Evolutionary conservation across 2,329 filamentous ascomycete species (phyloP), one percentile per base, ranked within the genome.

Genomic region (Paraphaeosphaeria minitans): DNA sequence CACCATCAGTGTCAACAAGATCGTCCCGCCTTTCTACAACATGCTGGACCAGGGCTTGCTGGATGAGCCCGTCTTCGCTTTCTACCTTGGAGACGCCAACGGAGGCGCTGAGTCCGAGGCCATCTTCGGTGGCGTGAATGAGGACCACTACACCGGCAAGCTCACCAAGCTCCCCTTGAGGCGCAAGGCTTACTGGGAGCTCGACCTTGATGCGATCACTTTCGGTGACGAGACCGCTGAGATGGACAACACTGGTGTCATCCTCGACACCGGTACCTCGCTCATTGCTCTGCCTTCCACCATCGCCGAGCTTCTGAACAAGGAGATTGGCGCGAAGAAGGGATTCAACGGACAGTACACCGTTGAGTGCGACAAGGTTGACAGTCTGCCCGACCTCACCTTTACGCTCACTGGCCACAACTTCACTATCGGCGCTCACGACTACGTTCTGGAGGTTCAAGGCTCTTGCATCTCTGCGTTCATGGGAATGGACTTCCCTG

Each of bases 101-200:
- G 85, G 86, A 69, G 87, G 87, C 52, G 85, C 89, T 59, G 86
- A 91, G 77, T 97, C 93, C 43, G 93, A 93, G 81, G 93, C 89
- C 60, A 88, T 89, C 67, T 99, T 99, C 67, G 94, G 94, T 78
- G 94, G 94, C 66, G 80, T 97, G 62, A 89, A 98, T 79, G 82
- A 92, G 81, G 82, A 83, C 75, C 92, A 95, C 84, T 90, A 86
- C 80, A 88, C 85, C 41, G 95, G 95, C 74, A 89, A 98, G 79
- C 86, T 99, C 72, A 91, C 89, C 77, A 96, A 93, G 79, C 92
- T 99, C 68, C 95, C 95, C 56, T 87, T 99, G 69, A 92, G 95
- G 79, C 92, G 95, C 78, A 98, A 98, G 89, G 95, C 95, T 51
- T 99, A 99, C 87, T 99, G 95, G 95, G 95, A 99, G 85, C 94